Evolutionary conservation across 805 yeast genomes (phyloP), one percentile per base, ranked within the genome.

Genomic region (Scheffersomyces coipomensis): DNA sequence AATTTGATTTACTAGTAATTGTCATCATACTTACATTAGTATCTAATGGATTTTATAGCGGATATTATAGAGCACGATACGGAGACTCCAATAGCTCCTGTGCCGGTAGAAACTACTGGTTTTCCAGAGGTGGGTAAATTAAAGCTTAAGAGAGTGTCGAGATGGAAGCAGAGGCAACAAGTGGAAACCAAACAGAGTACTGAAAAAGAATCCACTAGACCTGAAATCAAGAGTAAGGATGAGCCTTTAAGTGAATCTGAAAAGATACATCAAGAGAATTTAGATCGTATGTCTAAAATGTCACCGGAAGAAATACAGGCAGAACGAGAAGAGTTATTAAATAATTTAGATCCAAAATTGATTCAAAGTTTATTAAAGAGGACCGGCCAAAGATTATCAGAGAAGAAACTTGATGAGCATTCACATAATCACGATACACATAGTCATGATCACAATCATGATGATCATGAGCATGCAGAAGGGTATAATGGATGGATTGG

Each of bases 221-320:
- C 34, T 8, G 27, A 27, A 5, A 17, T 15, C 5, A 25, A 25
- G 29, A 5, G 7, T 4, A 5, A 27, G 7, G 30, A 27, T 13
- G 30, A 27, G 7, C 34, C 24, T 30, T 43, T 75, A 34, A 63
- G 83, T 0, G 95, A 86, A 49, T 78, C 84, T 0, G 90, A 85
- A 47, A 74, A 78, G 53, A 87, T 89, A 17, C 91, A 88, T 56
- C 56, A 75, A 40, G 96, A 89, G 53, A 90, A 88, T 58, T 58
- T 85, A 44, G 76, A 79, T 27, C 68, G 72, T 29, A 56, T 90
- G 39, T 65, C 78, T 26, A 57, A 62, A 11, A 83, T 89, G 90
- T 66, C 83, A 2, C 72, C 69, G 2, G 83, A 76, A 13, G 88
- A 89, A 52, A 74, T 87, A 25, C 66, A 72, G 24, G 60, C 67